These are phyloP conservation scores for Acer yangbiense DNA, from an alignment of 345 rosid species.

Conservation along the genomic window DNA sequence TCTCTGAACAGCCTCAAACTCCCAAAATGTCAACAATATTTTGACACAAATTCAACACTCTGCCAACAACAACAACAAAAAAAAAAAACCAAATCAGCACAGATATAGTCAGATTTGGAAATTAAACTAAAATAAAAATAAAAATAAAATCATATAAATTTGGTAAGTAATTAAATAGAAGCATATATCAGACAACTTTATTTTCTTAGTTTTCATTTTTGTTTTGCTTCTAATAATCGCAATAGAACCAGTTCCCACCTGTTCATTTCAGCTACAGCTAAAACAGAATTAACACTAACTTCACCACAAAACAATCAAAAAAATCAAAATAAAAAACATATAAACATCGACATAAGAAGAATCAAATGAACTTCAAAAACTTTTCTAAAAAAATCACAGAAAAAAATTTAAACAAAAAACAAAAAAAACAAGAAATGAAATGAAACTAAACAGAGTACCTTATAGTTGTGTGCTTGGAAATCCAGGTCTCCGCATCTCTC, in stretches of 20 bases:
- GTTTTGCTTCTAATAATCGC: background rate
- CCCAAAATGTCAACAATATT: background rate
- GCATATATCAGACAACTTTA: background rate
- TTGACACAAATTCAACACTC: background rate
- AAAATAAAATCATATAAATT: background rate
- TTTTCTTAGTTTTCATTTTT: background rate
- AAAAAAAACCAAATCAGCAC: background rate
- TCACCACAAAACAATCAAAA: background rate
- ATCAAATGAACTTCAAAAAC: background rate
- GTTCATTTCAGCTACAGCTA: background rate
- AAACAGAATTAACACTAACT: background rate
- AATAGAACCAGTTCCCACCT: background rate
- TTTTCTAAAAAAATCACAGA: background rate
- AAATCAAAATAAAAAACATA: background rate
- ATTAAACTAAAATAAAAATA: background rate
- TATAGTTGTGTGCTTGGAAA: background rate
- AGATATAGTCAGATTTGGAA: background rate
- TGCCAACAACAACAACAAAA: slow-evolving; percentile 5
- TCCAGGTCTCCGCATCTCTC: background rate
- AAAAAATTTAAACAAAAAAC: background rate
- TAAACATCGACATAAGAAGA: background rate
- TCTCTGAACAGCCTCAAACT: slow-evolving; percentile 8
- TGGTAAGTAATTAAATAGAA: background rate
- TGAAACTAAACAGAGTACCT: slow-evolving; percentile 13
- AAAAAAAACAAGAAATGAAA: background rate